Base-by-base conservation (phyloP, 345 rosid genomes). In the Murraya paniculata region DNA sequence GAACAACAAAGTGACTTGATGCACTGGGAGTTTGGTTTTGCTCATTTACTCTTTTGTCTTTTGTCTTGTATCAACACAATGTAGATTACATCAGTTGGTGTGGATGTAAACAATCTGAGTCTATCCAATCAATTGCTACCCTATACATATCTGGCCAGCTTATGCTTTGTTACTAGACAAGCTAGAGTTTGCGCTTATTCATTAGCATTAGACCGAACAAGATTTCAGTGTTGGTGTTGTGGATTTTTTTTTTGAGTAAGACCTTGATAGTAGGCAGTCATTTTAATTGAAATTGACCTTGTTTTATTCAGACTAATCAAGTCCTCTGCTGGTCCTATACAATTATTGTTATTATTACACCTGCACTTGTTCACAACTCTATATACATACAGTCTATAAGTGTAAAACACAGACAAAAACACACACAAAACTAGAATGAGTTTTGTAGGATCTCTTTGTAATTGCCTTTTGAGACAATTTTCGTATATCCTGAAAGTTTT, bases 111-210 rank as follows among this genome's bases (percentile, higher is more conserved):
- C 74, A 25, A 35, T 19, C 11, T 71, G 62, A 57, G 48, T 65
- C 7, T 57, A 36, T 11, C 65, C 28, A 39, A 74, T n/a, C 36
- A 27, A 39, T 74, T 41, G 38, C 22, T 7, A 27, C 27, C 64
- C 57, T 41, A 31, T 31, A 33, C 13, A 65, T 61, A 16, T 65
- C 24, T 30, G 33, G 73, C 71, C 31, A 21, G 41, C 56, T 75
- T 65, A 66, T 30, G 61, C 64, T 67, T 73, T 38, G 30, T 35
- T 75, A 73, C 31, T 19, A 62, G 76, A 71, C 70, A 57, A 38
- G 60, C 48, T 48, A 19, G 79, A 59, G 55, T 30, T 36, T 74
- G 33, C 38, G 24, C 7, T 38, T 59, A 30, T 71, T n/a, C 38
- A 25, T 59, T 38, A 27, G 18, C 59, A 28, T 33, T 5, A 45